Base-by-base conservation (phyloP, 441 rosid genomes). In the Adansonia gregorii region DNA sequence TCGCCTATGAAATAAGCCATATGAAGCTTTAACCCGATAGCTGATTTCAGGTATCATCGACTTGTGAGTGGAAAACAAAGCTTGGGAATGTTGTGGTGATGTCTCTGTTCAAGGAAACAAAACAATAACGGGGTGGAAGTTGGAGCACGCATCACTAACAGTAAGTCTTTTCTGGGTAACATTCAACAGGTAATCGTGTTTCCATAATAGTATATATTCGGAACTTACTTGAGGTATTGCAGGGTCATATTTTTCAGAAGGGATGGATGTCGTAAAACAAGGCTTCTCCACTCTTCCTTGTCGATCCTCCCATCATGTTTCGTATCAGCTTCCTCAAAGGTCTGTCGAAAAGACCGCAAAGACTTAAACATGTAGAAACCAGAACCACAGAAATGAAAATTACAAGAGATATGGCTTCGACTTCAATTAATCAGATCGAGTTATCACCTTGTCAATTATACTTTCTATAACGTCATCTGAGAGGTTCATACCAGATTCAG, bases 401-500 rank as follows among this genome's bases (percentile, higher is more conserved):
- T 8, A 17, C 12, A 12, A 6, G 61, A 63, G 6, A 75, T 11
- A 41, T 20, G 15, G 27, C 12, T 49, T 63, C 49, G 8, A 48
- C 12, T 49, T 63, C 49, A 49, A 45, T 15, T 20, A 63, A 64
- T 52, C 46, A 10, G 27, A 8, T 10, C 19, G 81, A 65, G 43
- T 71, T 46, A 60, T 72, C 75, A 93, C 98, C 94, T 94, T 93
- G 87, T 93, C 97, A 65, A 94, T 94, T 78, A 94, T 94, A 80
- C 91, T 89, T 83, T 94, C 98, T 56, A 94, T 93, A 72, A 94
- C 92, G 78, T 86, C 95, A 79, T 95, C 98, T 0, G 90, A 89
- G 73, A 95, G 90, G 85, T 94, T 94, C 98, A 94, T 94, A 66
- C 98, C 97, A 60, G 97, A 94, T 79, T 94, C 98, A n/a, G 97